phyloP scores from a whole-genome alignment of 73 alveolate species.

The Diophrys appendiculata region DNA sequence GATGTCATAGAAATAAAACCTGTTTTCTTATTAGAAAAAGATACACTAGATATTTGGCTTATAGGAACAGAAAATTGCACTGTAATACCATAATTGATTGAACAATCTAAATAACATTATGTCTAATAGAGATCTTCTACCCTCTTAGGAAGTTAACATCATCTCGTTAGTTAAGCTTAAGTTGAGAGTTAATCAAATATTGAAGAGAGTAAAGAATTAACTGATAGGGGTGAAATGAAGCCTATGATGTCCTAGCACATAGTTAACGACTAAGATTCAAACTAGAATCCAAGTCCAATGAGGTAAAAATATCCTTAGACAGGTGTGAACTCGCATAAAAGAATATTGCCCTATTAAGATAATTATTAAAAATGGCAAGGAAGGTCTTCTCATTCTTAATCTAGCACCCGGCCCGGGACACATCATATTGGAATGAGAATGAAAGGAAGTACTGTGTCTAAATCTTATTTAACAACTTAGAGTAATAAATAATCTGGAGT shows the following conservation, averaged over 20 bases:
- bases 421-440: neutral
- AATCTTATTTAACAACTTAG: too few relatives aligned
- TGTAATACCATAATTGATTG: neutral
- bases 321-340: too few relatives aligned
- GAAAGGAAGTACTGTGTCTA: neutral
- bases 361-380: neutral
- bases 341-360: too few relatives aligned
- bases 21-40: neutral
- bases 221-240: neutral
- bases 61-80: slow-evolving; percentile 6
- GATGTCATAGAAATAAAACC: neutral
- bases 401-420: neutral
- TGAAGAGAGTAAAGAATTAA: neutral
- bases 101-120: neutral
- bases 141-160: neutral
- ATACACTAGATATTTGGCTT: slow-evolving; percentile 1
- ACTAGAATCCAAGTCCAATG: neutral
- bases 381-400: neutral
- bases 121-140: neutral
- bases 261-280: too few relatives aligned
- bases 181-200: neutral
- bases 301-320: neutral
- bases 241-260: too few relatives aligned
- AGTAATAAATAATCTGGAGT: neutral
- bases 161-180: neutral